Percentiles rank a stretch among this genome's conserved stretches.
Evolutionary conservation across 2,329 filamentous ascomycete genomes (phyloP).

Genomic region (Cadophora sp.): DNA sequence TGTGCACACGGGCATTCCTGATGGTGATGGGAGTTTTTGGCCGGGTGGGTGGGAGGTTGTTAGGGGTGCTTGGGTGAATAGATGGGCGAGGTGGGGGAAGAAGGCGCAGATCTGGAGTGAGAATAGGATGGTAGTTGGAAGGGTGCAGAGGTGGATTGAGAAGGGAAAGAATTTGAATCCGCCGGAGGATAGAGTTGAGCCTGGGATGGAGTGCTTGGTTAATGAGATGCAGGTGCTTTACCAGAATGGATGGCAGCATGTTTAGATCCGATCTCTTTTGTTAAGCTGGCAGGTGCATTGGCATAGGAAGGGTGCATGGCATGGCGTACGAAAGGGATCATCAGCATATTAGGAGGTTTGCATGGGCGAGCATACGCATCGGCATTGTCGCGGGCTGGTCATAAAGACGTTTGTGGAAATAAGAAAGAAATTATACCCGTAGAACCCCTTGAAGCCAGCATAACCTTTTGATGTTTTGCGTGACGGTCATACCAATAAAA

Average conservation of each 20-base stretch:
- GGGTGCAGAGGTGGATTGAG: slow-evolving; percentile 37
- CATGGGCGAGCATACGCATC: neutral
- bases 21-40: slow-evolving; percentile 34
- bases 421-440: too few relatives aligned
- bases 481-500: too few relatives aligned
- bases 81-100: slow-evolving; percentile 55
- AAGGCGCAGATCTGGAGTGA: slow-evolving; percentile 42
- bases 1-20: slow-evolving; percentile 4
- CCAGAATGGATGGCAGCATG: slow-evolving; percentile 64
- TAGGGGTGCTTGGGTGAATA: slow-evolving; percentile 58
- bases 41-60: slow-evolving; percentile 19
- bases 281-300: neutral
- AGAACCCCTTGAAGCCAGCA: too few relatives aligned
- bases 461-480: too few relatives aligned
- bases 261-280: slow-evolving; percentile 19
- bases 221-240: slow-evolving; percentile 67
- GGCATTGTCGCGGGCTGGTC: too few relatives aligned
- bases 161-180: slow-evolving; percentile 43
- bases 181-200: slow-evolving; percentile 45
- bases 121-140: slow-evolving; percentile 33
- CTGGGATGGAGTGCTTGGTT: slow-evolving; percentile 59
- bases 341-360: neutral
- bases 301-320: neutral
- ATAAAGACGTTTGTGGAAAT: too few relatives aligned
- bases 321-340: neutral